Conservation (phyloP, 1,284 basidiomycete genomes). For the Cryptococcus sp. region DNA sequence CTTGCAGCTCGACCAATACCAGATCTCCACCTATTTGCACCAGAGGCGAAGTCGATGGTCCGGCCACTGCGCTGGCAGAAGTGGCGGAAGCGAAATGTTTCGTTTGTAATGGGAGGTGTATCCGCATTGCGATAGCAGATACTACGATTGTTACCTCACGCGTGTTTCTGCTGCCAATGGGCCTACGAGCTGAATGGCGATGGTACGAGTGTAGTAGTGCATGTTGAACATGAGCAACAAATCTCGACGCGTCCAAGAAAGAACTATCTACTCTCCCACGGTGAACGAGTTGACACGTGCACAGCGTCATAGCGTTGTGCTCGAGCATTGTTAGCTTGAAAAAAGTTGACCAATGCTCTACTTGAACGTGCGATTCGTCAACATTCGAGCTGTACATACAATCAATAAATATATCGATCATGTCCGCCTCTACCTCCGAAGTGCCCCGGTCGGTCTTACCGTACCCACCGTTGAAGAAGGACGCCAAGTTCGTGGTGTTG, state of each 20-base stretch:
- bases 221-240: no score
- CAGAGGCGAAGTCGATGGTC: conserved; percentile 32
- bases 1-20: conserved; percentile 51
- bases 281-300: no score
- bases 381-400: no score
- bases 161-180: background rate
- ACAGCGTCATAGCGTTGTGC: no score
- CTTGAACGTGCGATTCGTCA: no score
- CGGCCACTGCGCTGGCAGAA: conserved; percentile 9
- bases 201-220: no score
- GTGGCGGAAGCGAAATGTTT: conserved; percentile 30
- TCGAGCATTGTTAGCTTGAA: no score
- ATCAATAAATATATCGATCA: background rate
- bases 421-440: conserved; percentile 18
- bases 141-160: background rate
- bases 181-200: background rate
- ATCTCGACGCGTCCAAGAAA: no score
- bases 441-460: conserved; percentile 57
- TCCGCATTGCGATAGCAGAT: conserved; percentile 40
- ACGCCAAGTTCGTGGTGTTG: conserved; percentile 81
- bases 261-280: no score
- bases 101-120: conserved; percentile 49
- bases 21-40: conserved; percentile 48
- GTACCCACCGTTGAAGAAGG: conserved; percentile 73
- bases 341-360: no score